Evolutionary conservation across 2,329 filamentous ascomycete genomes (phyloP), one percentile per base, ranked within the genome.

Genomic region (Xylariales sp.): DNA sequence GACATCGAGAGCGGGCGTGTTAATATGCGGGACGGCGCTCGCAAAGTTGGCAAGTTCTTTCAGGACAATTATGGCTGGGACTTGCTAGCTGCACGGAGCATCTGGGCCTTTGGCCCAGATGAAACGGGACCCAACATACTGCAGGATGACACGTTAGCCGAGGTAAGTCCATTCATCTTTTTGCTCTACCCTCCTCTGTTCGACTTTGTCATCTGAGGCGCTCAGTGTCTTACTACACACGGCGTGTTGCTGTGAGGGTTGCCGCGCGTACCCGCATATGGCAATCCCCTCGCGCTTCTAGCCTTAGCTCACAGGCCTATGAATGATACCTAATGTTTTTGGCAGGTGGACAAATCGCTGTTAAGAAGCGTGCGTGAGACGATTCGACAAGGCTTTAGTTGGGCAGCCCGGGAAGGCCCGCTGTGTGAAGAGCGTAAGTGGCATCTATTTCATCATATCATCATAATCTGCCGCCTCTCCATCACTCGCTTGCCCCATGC

Each of bases 21-120:
- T 74, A 94, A 89, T 76, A 97, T 99, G 82, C 93, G 92, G 71
- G 95, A 98, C 74, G 94, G 96, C 1, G 92, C 96, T 50, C 91
- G 94, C 64, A 94, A 95, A 78, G 96, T 97, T 49, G 95, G 94
- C 75, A 97, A 96, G 76, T 98, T 97, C 83, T 98, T 99, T 76
- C 94, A 98, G 79, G 93, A 97, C 69, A 96, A 93, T 72, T 97
- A 99, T 78, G 95, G 94, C 64, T 99, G 97, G 91, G 96, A 99
- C 81, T 89, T 97, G 75, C 86, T 99, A 69, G 95, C 96, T 14
- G 93, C 93, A 30, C 88, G 96, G 75, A 97, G 94, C 78, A 97
- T 99, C 76, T 99, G 96, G 96, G 96, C 96, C 1, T 99, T 99
- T 81, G 96, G 96, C 2, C 96, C 96, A 3, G 95, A 98, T 66